Percentiles rank a stretch among this genome's conserved stretches.
Evolutionary conservation across 148 eudicot species (phyloP).

Genomic region (Arctostaphylos glauca): DNA sequence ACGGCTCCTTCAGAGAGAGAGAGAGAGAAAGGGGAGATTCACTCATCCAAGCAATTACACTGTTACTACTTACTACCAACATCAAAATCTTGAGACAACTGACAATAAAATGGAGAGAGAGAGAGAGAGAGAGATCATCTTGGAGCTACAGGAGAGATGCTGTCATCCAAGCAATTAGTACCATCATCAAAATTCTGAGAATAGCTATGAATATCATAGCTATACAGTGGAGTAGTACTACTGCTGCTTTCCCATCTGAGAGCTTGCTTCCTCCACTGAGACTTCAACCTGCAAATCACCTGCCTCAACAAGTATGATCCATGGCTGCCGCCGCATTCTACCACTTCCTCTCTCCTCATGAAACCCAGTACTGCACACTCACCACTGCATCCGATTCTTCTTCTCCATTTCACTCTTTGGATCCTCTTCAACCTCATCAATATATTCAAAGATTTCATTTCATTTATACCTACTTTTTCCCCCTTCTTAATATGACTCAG

Average conservation of each 20-base stretch:
- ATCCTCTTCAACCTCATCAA: constrained; percentile 1
- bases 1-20: too few species aligned
- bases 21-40: too few species aligned
- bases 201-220: constrained; percentile 30
- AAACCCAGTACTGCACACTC: background rate
- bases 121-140: background rate
- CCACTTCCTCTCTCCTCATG: background rate
- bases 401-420: background rate
- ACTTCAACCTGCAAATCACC: background rate
- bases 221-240: background rate
- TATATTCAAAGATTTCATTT: background rate
- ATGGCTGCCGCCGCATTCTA: background rate
- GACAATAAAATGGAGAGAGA: background rate
- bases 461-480: background rate
- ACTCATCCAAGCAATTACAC: too few species aligned
- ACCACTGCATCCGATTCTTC: background rate
- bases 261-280: constrained; percentile 3
- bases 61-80: too few species aligned
- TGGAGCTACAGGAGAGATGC: constrained; percentile 5
- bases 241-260: background rate
- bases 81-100: too few species aligned
- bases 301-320: constrained; percentile 2
- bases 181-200: constrained; percentile 29
- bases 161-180: constrained; percentile 1
- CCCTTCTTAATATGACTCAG: background rate